phyloP scores from a whole-genome alignment of 345 rosid species.

The Gossypium bickii region DNA sequence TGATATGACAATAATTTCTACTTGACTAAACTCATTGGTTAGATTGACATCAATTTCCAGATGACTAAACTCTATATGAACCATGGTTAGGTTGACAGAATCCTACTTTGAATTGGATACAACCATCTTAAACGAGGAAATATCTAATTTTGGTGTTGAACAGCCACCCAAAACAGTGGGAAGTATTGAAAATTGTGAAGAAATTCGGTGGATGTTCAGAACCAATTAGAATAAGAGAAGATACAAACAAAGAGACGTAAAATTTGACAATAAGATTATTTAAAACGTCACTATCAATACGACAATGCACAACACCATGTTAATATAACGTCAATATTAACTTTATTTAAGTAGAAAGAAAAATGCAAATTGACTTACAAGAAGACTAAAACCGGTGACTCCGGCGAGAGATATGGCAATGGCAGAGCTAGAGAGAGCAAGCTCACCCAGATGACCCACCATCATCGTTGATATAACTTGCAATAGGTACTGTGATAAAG shows the following conservation, averaged over 20 bases:
- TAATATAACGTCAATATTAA: background rate
- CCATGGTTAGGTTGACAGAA: background rate
- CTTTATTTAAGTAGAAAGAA: background rate
- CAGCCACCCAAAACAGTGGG: too few species aligned
- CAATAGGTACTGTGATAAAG: conserved; percentile 13
- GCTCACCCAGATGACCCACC: conserved; percentile 42
- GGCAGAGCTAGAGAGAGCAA: conserved; percentile 34
- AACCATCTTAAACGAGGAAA: background rate
- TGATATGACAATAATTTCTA: background rate
- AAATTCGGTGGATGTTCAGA: background rate
- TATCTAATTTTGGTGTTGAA: background rate
- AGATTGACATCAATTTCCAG: too few species aligned
- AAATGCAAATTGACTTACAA: conserved; percentile 22
- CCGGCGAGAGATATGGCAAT: conserved; percentile 28
- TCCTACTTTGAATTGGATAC: background rate
- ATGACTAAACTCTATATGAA: background rate
- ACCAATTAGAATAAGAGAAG: background rate
- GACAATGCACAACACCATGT: background rate
- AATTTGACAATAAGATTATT: background rate
- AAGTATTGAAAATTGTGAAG: too few species aligned
- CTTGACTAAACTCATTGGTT: background rate
- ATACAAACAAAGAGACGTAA: background rate
- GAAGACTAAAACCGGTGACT: conserved; percentile 34
- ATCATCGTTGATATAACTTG: conserved; percentile 31
- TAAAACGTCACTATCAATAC: background rate